These are phyloP conservation scores for Glaciozyma martinii DNA, from an alignment of 768 basidiomycete genomes.

Conservation along the genomic window DNA sequence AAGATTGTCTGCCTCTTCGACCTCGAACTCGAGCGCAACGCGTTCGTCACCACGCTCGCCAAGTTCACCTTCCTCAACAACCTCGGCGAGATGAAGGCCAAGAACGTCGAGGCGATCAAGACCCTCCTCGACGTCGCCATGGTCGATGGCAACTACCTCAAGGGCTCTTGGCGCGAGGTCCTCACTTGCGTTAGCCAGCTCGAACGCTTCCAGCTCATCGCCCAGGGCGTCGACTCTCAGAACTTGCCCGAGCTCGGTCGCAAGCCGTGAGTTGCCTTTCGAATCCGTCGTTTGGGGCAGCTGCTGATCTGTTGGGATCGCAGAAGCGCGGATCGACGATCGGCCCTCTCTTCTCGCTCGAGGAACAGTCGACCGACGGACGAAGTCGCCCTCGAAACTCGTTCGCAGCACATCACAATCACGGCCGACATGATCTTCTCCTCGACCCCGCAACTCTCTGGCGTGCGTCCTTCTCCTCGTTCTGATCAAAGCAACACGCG, in stretches of 20 bases:
- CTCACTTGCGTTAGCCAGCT: slow-evolving; percentile 94
- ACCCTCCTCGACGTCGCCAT: slow-evolving; percentile 86
- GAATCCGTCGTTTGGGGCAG: too few species aligned
- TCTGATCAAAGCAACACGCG: too few species aligned
- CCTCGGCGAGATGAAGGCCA: slow-evolving; percentile 95
- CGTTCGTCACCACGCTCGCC: slow-evolving; percentile 88
- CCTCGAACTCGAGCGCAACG: slow-evolving; percentile 93
- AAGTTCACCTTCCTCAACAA: slow-evolving; percentile 99
- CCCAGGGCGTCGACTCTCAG: slow-evolving; percentile 63
- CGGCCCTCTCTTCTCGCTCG: slow-evolving; percentile 18
- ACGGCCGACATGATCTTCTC: slow-evolving; percentile 99
- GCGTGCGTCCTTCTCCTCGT: slow-evolving; percentile 50
- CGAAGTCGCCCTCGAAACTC: slow-evolving; percentile 90
- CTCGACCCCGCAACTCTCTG: slow-evolving; percentile 83
- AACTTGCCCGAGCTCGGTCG: slow-evolving; percentile 60
- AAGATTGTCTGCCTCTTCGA: slow-evolving; percentile 95
- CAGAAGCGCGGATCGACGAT: slow-evolving; percentile 14
- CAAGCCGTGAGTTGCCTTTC: slow-evolving; percentile 57
- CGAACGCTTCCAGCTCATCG: slow-evolving; percentile 96
- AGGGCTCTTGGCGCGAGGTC: slow-evolving; percentile 93
- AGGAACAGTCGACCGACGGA: slow-evolving; percentile 56
- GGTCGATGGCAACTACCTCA: slow-evolving; percentile 91
- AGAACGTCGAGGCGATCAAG: slow-evolving; percentile 99
- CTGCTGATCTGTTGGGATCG: slow-evolving; percentile 25
- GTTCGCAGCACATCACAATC: slow-evolving; percentile 95